Conservation (phyloP, 345 rosid genomes). For the Orychophragmus violaceus region DNA sequence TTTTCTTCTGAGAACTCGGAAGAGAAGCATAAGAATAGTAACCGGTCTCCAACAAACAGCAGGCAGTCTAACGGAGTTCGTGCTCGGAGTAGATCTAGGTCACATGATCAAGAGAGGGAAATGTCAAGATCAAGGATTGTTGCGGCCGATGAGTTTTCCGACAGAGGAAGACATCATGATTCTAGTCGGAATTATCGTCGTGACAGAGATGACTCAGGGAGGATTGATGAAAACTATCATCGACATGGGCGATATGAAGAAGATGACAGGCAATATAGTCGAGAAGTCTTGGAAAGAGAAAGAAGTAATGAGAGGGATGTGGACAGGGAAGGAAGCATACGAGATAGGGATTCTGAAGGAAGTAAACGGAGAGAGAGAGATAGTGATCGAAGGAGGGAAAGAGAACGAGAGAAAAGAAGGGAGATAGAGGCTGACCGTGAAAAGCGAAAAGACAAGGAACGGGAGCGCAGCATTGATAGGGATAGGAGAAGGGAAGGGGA, state of each 20-base stretch:
- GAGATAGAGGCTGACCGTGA: conserved; percentile 40
- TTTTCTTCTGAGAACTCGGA: conserved; percentile 35
- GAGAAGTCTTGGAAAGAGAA: conserved; percentile 36
- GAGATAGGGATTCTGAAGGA: conserved; percentile 37
- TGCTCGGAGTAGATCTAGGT: conserved; percentile 42
- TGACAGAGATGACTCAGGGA: conserved; percentile 37
- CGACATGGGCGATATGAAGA: conserved; percentile 35
- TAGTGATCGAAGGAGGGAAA: conserved; percentile 38
- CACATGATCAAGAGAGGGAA: conserved; percentile 44
- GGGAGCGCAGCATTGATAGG: conserved; percentile 40
- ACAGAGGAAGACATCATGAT: conserved; percentile 28
- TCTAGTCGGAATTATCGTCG: conserved; percentile 31
- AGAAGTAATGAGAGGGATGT: conserved; percentile 36
- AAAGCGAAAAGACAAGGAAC: conserved; percentile 39
- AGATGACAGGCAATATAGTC: conserved; percentile 35
- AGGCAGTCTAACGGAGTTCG: conserved; percentile 37
- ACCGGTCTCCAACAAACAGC: conserved; percentile 32
- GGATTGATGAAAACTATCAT: conserved; percentile 41
- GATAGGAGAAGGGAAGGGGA: conserved; percentile 45
- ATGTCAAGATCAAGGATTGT: conserved; percentile 45
- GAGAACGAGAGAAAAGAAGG: conserved; percentile 42
- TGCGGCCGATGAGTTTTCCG: conserved; percentile 41
- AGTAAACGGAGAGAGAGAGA: conserved; percentile 37
- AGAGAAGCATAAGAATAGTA: conserved; percentile 28
- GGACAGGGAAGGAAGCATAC: conserved; percentile 28